Evolutionary conservation across 306 rosid species (phyloP), one percentile per base, ranked within the genome.

Genomic region (Benincasa hispida): DNA sequence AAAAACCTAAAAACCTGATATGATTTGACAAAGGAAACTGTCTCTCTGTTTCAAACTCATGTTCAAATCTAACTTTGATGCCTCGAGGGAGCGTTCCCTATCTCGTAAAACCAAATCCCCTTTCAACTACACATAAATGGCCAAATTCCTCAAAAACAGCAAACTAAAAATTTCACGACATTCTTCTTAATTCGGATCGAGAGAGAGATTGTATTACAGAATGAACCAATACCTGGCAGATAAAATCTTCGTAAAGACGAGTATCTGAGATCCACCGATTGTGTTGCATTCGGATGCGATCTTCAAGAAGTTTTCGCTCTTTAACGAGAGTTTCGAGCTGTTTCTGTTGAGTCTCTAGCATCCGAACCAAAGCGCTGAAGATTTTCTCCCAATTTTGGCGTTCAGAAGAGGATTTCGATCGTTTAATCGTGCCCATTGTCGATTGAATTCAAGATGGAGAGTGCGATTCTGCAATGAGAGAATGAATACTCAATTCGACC

Each of bases 351-450:
- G 69, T 78, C 41, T 75, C 80, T 54, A 90, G 28, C 85, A 90
- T 90, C 39, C 84, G 82, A 45, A 83, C 87, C 84, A 92, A 10
- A 50, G 77, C 79, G n/a, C 81, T 74, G 82, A 89, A 90, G 18
- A 86, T 75, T 60, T 62, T 84, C 9, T 87, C 81, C 97, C 97
- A 94, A 22, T 89, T 94, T 54, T 82, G 85, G 4, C 80, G 80
- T 1, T 61, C 78, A 28, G 84, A 50, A 25, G 86, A 79, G 47
- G 62, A 48, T 55, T 75, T 45, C 45, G 88, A 69, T 22, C 79
- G 15, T 22, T 75, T 77, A 2, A 11, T 21, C 51, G 77, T 53
- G 25, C 77, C 86, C 97, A 91, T 94, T 62, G 48, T 42, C 39
- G 15, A 32, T 80, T 62, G 30, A 76, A 76, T 45, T 27, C 78